Conservation (phyloP, 306 rosid species). For the Inga oerstediana region DNA sequence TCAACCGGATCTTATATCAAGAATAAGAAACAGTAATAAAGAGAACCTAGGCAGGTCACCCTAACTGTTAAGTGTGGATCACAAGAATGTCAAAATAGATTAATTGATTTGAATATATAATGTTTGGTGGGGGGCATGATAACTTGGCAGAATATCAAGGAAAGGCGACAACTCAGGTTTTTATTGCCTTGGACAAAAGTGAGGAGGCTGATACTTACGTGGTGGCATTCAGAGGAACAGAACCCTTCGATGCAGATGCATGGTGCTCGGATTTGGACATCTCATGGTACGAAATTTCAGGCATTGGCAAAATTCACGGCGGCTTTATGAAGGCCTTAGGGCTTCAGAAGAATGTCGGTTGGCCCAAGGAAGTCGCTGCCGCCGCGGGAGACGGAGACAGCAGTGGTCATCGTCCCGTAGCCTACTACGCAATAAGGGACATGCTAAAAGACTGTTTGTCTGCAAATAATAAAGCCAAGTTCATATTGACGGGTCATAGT, state of each 20-base stretch:
- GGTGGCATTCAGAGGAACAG: slow-evolving; percentile 82
- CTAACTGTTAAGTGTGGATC: too few species aligned
- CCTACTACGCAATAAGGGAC: slow-evolving; percentile 62
- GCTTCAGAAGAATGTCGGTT: slow-evolving; percentile 53
- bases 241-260: slow-evolving; percentile 72
- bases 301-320: slow-evolving; percentile 65
- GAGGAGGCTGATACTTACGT: slow-evolving; percentile 54
- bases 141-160: slow-evolving; percentile 59
- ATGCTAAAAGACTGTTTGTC: slow-evolving; percentile 38
- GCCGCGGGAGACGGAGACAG: background rate
- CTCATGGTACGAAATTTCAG: slow-evolving; percentile 69
- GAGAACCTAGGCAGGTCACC: background rate
- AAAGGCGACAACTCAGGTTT: slow-evolving; percentile 63
- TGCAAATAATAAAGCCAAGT: slow-evolving; percentile 41
- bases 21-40: too few species aligned
- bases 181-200: slow-evolving; percentile 51
- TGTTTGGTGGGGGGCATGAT: background rate
- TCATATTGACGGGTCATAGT: slow-evolving; percentile 70
- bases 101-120: background rate
- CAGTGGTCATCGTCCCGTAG: slow-evolving; percentile 33
- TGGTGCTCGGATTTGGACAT: slow-evolving; percentile 84
- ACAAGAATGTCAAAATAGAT: background rate
- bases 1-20: too few species aligned
- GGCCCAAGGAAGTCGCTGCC: slow-evolving; percentile 46
- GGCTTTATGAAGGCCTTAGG: slow-evolving; percentile 90